These are phyloP conservation scores for Naumovozyma castellii DNA, from an alignment of 805 yeast genomes.

Conservation along the genomic window DNA sequence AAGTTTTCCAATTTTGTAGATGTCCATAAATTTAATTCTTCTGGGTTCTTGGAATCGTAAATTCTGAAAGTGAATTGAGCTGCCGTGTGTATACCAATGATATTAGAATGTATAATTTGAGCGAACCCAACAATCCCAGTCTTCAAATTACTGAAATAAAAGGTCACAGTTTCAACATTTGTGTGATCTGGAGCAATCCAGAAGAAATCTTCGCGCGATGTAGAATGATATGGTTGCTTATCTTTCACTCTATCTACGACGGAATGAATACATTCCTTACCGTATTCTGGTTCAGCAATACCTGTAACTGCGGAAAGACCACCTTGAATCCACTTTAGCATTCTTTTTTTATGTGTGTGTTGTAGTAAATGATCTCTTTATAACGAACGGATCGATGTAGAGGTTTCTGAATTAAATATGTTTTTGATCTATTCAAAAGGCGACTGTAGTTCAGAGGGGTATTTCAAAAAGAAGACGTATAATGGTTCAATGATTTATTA, in stretches of 20 bases:
- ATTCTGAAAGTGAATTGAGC: slow-evolving; percentile 92
- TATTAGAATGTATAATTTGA: slow-evolving; percentile 87
- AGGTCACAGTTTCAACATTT: slow-evolving; percentile 92
- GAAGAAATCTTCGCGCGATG: slow-evolving; percentile 57
- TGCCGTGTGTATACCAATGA: slow-evolving; percentile 77
- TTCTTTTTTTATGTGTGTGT: slow-evolving; percentile 15
- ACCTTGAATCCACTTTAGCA: slow-evolving; percentile 80
- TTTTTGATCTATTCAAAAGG: neutral
- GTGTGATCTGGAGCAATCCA: slow-evolving; percentile 73
- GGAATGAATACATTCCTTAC: slow-evolving; percentile 85
- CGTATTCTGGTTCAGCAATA: slow-evolving; percentile 94
- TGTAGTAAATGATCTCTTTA: neutral
- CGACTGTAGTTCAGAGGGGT: neutral
- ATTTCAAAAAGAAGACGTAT: too few relatives aligned
- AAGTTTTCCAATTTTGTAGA: slow-evolving; percentile 82
- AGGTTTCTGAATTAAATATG: too few relatives aligned
- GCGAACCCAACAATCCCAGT: slow-evolving; percentile 75
- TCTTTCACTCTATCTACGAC: slow-evolving; percentile 51
- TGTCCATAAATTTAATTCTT: slow-evolving; percentile 56
- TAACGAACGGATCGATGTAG: neutral
- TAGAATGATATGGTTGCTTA: slow-evolving; percentile 48
- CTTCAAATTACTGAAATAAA: slow-evolving; percentile 62
- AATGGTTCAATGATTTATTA: too few relatives aligned
- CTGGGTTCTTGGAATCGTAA: slow-evolving; percentile 32
- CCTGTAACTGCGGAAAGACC: slow-evolving; percentile 92